Conservation (phyloP, 2,329 filamentous ascomycete genomes). For the Botrytis sinoallii region DNA sequence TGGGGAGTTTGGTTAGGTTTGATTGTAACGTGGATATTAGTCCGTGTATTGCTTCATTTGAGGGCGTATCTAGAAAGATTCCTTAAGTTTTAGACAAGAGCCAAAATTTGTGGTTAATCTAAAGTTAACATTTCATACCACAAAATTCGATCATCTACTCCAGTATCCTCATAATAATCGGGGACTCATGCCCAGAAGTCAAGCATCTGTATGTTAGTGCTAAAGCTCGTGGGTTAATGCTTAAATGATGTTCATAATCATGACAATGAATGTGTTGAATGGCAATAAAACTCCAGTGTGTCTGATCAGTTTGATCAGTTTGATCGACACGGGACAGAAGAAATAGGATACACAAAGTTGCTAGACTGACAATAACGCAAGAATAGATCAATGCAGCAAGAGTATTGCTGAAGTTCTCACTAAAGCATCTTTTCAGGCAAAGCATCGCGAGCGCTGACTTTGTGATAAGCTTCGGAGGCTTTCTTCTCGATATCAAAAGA, state of each 20-base stretch:
- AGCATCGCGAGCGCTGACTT: not conserved
- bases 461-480: not conserved
- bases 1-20: conserved; percentile 34
- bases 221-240: too few relatives aligned
- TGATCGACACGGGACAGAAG: not conserved
- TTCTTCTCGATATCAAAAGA: not conserved
- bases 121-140: too few relatives aligned
- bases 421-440: not conserved
- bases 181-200: not conserved
- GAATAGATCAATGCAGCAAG: not conserved
- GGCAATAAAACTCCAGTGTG: not conserved
- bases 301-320: not conserved
- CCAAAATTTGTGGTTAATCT: not conserved
- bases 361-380: too few relatives aligned
- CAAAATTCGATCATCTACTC: not conserved
- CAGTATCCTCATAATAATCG: too few relatives aligned
- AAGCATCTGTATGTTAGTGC: not conserved
- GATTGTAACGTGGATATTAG: conserved; percentile 33
- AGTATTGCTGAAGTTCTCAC: not conserved
- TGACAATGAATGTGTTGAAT: not conserved
- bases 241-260: too few relatives aligned
- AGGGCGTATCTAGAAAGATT: conserved; percentile 12
- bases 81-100: conserved; percentile 17
- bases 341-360: not conserved
- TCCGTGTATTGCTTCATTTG: conserved; percentile 25